Conservation (phyloP, 352 stramenopile species). For the Phytophthora fragariae region DNA sequence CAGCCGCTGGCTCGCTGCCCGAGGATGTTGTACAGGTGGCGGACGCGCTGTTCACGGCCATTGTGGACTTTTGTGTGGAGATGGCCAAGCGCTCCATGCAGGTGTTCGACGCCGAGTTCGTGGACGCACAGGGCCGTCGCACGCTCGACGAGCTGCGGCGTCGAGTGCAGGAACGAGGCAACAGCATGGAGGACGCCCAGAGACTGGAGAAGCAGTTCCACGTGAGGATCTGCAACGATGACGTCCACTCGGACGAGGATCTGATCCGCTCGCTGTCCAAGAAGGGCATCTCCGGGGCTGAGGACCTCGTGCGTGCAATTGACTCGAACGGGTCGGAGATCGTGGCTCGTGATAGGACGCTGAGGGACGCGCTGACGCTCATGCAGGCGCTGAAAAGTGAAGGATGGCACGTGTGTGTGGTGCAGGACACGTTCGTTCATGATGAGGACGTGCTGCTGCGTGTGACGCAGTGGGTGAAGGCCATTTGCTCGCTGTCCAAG, state of each 20-base stretch:
- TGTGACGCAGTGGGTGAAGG: conserved; percentile 82
- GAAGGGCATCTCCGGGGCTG: conserved; percentile 68
- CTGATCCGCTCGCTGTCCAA: conserved; percentile 93
- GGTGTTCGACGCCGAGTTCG: conserved; percentile 68
- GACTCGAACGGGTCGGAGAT: conserved; percentile 82
- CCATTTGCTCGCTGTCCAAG: conserved; percentile 63
- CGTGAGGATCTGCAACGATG: conserved; percentile 97
- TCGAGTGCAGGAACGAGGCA: conserved; percentile 25
- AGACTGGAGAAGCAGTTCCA: conserved; percentile 77
- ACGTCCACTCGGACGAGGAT: conserved; percentile 98
- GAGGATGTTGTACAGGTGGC: conserved; percentile 59
- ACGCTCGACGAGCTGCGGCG: conserved; percentile 40
- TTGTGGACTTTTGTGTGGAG: conserved; percentile 76
- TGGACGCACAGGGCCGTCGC: conserved; percentile 58
- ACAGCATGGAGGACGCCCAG: conserved; percentile 26
- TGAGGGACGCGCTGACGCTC: conserved; percentile 70
- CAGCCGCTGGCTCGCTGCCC: conserved; percentile 38
- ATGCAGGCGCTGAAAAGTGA: conserved; percentile 84
- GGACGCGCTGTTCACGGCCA: conserved; percentile 70
- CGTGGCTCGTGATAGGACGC: conserved; percentile 57
- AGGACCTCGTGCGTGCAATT: conserved; percentile 73
- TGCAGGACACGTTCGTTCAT: conserved; percentile 74
- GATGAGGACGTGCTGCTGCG: conserved; percentile 73
- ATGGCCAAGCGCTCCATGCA: conserved; percentile 81
- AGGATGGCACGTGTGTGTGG: conserved; percentile 86